phyloP scores from a whole-genome alignment of 345 rosid genomes.

The Gossypium bickii region DNA sequence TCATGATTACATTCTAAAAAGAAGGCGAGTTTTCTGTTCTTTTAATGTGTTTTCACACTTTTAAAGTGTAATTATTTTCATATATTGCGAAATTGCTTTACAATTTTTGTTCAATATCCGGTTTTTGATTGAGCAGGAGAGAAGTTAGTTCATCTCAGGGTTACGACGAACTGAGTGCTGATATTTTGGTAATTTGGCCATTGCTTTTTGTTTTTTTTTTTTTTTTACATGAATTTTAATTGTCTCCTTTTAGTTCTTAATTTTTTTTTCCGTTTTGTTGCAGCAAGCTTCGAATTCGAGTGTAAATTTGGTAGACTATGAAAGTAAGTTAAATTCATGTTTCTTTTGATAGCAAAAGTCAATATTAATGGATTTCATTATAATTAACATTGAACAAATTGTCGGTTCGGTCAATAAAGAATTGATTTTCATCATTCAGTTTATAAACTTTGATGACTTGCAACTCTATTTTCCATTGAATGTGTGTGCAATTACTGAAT shows the following conservation, averaged over 20 bases:
- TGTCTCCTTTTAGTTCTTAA: background rate
- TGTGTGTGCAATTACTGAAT: conserved; percentile 3
- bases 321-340: conserved; percentile 32
- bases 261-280: conserved; percentile 13
- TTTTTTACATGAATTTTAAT: background rate
- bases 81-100: background rate
- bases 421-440: background rate
- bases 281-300: conserved; percentile 36
- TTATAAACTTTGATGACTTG: background rate
- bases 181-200: conserved; percentile 40
- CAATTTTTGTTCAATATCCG: background rate
- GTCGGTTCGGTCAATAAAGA: background rate
- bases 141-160: conserved; percentile 40
- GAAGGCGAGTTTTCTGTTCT: conserved; percentile 29
- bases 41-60: conserved; percentile 10
- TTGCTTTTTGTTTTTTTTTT: background rate
- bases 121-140: conserved; percentile 35
- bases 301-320: conserved; percentile 48
- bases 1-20: conserved; percentile 48
- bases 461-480: background rate
- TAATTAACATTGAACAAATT: background rate
- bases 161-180: conserved; percentile 37
- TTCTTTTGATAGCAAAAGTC: background rate
- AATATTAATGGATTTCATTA: background rate
- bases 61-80: background rate